Base-by-base conservation (phyloP, 2,329 filamentous ascomycete species). In the Fusarium ambrosium region DNA sequence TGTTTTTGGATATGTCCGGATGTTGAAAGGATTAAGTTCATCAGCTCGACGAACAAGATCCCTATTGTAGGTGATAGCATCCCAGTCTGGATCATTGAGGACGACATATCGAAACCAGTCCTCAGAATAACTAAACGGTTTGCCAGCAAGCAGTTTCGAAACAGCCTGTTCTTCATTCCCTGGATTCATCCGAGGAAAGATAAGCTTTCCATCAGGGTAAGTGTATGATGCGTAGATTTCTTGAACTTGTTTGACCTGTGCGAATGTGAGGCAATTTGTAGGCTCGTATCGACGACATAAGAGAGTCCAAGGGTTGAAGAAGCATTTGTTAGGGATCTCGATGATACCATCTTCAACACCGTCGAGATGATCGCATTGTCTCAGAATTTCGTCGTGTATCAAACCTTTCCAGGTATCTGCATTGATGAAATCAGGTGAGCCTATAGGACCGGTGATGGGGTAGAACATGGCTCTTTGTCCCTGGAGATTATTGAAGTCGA, bases 361-460 rank as follows among this genome's bases (percentile, higher is more conserved):
- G 69, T 90, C 88, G 27, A 85, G 79, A 2, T 63, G 77, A 71
- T 90, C 88, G 72, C 88, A 90, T 76, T 90, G 87, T n/a, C 77
- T 79, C 4, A 86, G 67, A 3, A 89, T 82, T 60, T 87, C 85
- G 1, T 80, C 41, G 2, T 78, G 83, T 10, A 91, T 84, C 0
- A 83, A 72, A 0, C 55, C 36, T 6, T 58, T 68, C 71, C 70
- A 72, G 2, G 61, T 66, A 3, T 48, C n/a, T 0, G 55, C 24
- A 6, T 61, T 20, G 1, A 73, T 70, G 1, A 70, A 73, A 34
- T 64, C 39, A 2, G 45, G 14, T 0, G 70, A 70, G 5, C 14
- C 55, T 14, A 37, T 29, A 0, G 45, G 37, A 0, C 71, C 66
- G 13, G 71, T 73, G 2, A 73, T 73, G 0, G 71, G 66, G 18